Conservation (phyloP, 805 yeast genomes). For the Candida ponderosae region DNA sequence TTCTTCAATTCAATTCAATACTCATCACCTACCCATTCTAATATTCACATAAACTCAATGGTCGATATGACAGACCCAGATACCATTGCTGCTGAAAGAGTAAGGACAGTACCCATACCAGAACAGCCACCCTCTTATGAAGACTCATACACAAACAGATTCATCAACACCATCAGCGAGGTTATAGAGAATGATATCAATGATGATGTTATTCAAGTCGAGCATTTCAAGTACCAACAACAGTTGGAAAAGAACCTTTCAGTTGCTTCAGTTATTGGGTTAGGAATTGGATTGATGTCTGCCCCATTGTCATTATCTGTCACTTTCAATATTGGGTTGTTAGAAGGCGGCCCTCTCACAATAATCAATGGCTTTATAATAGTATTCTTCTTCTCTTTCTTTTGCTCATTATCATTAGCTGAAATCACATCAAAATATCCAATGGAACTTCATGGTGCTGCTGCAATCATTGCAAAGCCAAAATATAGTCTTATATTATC, state of each 20-base stretch:
- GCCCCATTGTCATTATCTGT: constrained; percentile 75
- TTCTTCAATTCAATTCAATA: no score
- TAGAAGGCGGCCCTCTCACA: constrained; percentile 73
- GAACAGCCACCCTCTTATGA: not conserved
- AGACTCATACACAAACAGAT: constrained; percentile 1
- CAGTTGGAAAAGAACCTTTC: constrained; percentile 62
- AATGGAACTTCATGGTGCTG: constrained; percentile 69
- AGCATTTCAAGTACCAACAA: constrained; percentile 68
- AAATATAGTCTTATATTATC: constrained; percentile 50
- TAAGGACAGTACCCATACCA: constrained; percentile 1
- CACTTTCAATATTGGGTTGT: constrained; percentile 60
- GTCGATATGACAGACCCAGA: no score
- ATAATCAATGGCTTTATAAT: constrained; percentile 69
- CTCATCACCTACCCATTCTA: no score
- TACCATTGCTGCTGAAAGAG: no score
- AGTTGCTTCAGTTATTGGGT: constrained; percentile 62
- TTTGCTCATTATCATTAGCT: constrained; percentile 65
- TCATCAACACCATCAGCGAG: constrained; percentile 3
- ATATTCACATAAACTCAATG: no score
- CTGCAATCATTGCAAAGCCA: constrained; percentile 59
- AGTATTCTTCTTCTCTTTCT: constrained; percentile 53
- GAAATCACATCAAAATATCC: constrained; percentile 77
- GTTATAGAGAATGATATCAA: constrained; percentile 7
- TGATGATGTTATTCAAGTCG: constrained; percentile 36
- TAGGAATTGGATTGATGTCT: constrained; percentile 77